A percentile compares a stretch with the other conserved stretches of the same genome.
Evolutionary conservation across 345 rosid genomes (phyloP).

Genomic region (Syzygium oleosum): DNA sequence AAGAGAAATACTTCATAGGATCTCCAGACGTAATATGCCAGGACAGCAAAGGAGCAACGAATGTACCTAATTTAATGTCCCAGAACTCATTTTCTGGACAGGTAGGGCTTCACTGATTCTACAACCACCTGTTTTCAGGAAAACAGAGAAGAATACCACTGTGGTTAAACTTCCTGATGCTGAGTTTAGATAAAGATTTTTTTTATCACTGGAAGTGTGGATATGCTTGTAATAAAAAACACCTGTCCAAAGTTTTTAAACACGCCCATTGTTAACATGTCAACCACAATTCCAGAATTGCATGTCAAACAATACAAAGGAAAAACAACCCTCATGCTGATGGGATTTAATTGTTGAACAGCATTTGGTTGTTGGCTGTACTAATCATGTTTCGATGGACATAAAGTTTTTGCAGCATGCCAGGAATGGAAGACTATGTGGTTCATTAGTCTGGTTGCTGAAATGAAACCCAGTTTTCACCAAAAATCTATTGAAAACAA

Average conservation of each 20-base stretch:
- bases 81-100: constrained; percentile 28
- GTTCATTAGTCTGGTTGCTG: background rate
- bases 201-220: background rate
- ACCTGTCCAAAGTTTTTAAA: background rate
- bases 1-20: background rate
- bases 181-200: background rate
- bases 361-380: background rate
- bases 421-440: background rate
- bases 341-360: background rate
- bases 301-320: background rate
- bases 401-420: background rate
- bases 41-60: background rate
- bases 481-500: background rate
- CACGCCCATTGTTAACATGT: background rate
- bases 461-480: background rate
- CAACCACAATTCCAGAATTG: background rate
- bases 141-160: background rate
- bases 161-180: background rate
- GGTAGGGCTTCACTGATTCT: constrained; percentile 55
- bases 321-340: background rate
- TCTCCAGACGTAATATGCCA: background rate
- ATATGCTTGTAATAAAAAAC: background rate
- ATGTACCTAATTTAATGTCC: background rate
- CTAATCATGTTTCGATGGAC: background rate
- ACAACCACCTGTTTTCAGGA: constrained; percentile 41